phyloP scores from a whole-genome alignment of 768 basidiomycete genomes.

The Rhodotorula babjevae region DNA sequence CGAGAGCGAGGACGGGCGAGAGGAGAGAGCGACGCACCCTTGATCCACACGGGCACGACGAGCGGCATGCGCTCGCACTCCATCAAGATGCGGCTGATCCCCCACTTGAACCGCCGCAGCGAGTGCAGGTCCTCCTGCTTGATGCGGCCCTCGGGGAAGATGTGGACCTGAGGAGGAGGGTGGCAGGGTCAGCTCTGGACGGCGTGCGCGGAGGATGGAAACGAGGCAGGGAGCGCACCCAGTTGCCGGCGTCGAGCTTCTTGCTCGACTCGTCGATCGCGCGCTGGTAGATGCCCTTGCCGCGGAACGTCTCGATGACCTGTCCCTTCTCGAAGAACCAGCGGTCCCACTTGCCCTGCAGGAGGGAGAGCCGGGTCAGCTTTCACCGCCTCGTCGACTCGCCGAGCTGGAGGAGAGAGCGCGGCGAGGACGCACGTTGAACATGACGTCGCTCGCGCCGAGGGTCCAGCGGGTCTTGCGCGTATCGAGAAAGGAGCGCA shows the following conservation, averaged over 20 bases:
- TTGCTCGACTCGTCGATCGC: conserved; percentile 78
- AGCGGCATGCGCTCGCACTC: conserved; percentile 61
- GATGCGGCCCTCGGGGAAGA: conserved; percentile 84
- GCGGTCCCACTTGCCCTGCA: conserved; percentile 61
- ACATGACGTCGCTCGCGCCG: conserved; percentile 88
- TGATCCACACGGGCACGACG: conserved; percentile 90
- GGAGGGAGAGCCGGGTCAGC: neutral
- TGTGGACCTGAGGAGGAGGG: conserved; percentile 63
- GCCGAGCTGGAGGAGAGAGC: neutral
- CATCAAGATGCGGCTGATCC: conserved; percentile 79
- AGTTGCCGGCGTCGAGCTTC: conserved; percentile 72
- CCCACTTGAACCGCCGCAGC: conserved; percentile 87
- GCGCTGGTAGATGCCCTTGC: conserved; percentile 80
- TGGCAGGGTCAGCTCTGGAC: neutral
- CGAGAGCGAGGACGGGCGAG: too few relatives aligned
- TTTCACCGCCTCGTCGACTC: too few relatives aligned
- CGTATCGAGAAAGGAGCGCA: conserved; percentile 58
- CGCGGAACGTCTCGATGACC: conserved; percentile 85
- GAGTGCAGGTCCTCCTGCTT: conserved; percentile 56
- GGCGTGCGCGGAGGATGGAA: too few relatives aligned
- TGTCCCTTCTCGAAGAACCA: conserved; percentile 84
- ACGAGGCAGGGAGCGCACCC: conserved; percentile 57
- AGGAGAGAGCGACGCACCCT: conserved; percentile 52
- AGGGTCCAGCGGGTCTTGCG: conserved; percentile 75
- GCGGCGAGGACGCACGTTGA: conserved; percentile 59